Conservation (phyloP, 306 rosid genomes). For the Corylus heterophylla region DNA sequence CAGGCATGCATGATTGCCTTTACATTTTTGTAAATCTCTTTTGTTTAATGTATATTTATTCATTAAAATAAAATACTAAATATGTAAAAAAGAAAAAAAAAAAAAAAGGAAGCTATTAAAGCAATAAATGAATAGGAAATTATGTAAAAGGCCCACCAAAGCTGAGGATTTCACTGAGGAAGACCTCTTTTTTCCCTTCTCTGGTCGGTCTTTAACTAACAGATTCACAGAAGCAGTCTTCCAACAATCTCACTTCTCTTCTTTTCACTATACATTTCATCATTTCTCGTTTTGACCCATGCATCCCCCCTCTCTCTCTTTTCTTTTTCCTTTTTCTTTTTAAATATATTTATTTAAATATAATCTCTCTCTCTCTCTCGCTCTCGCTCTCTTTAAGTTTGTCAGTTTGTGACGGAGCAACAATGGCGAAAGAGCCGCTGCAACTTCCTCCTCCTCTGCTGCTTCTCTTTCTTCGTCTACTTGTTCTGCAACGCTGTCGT, state of each 20-base stretch:
- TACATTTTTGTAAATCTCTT: too few species aligned
- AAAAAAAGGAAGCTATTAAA: background rate
- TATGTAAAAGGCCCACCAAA: background rate
- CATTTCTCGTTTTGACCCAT: constrained; percentile 36
- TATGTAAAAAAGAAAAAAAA: background rate
- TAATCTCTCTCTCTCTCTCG: constrained; percentile 17
- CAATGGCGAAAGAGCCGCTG: constrained; percentile 72
- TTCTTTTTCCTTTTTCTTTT: background rate
- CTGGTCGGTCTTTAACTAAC: background rate
- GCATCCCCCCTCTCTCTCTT: constrained; percentile 10
- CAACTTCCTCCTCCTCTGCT: constrained; percentile 70
- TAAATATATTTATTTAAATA: constrained; percentile 8
- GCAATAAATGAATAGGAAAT: background rate
- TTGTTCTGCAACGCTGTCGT: constrained; percentile 57
- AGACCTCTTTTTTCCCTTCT: background rate
- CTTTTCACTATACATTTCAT: constrained; percentile 21
- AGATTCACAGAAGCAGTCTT: background rate
- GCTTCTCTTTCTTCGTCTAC: constrained; percentile 36
- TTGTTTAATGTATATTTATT: too few species aligned
- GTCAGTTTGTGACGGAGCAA: constrained; percentile 44
- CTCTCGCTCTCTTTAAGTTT: constrained; percentile 33
- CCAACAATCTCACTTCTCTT: constrained; percentile 17
- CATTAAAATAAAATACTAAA: too few species aligned
- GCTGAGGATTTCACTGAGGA: constrained; percentile 17
- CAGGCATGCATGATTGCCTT: too few species aligned